Conservation (phyloP, 495 filamentous ascomycete genomes). For the Darksidea phi region DNA sequence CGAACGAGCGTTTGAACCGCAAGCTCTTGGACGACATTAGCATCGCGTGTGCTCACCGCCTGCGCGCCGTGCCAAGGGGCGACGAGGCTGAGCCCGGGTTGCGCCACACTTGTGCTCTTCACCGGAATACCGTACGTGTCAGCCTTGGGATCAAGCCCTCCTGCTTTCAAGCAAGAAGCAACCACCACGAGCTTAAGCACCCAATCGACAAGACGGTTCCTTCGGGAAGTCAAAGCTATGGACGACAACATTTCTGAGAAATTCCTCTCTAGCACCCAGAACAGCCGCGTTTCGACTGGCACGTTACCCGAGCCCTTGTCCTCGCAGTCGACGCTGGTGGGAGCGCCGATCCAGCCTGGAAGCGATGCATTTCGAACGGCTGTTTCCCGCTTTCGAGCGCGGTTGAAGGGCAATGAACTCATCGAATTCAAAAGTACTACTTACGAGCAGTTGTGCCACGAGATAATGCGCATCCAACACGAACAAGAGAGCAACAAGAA, state of each 20-base stretch:
- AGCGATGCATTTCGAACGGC: conserved; percentile 7
- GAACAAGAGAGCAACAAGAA: conserved; percentile 19
- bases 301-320: background rate
- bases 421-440: conserved; percentile 14
- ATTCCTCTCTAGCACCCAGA: background rate
- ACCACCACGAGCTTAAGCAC: no score
- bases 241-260: background rate
- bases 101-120: no score
- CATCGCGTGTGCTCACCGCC: no score
- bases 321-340: background rate
- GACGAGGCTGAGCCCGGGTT: no score
- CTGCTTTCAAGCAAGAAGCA: no score
- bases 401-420: conserved; percentile 19
- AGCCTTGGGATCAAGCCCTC: no score
- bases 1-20: no score
- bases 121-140: no score
- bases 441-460: conserved; percentile 14
- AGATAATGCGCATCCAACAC: conserved; percentile 15
- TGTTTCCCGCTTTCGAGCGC: conserved; percentile 15
- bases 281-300: background rate
- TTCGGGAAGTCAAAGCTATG: no score
- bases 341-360: background rate
- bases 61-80: no score
- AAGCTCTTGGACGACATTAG: no score
- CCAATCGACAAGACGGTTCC: no score